A percentile compares a stretch with the other conserved stretches of the same genome.
phyloP scores from a whole-genome alignment of 2,329 filamentous ascomycete species.

The Septoria linicola region DNA sequence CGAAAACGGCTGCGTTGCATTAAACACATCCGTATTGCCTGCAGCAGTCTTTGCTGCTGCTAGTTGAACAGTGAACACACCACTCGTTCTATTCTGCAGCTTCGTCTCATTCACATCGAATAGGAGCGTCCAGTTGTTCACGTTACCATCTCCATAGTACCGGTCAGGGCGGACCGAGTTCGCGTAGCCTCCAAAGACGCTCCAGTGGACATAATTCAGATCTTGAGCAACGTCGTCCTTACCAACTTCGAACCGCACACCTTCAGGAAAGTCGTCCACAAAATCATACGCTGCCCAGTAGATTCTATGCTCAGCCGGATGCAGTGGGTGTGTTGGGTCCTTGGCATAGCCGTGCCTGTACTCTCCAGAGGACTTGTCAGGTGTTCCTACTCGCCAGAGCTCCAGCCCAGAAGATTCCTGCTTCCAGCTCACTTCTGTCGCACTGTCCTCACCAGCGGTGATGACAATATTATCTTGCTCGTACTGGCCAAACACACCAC shows the following conservation, averaged over 20 bases:
- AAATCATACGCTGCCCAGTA: constrained; percentile 64
- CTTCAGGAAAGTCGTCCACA: constrained; percentile 57
- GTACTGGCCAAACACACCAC: constrained; percentile 62
- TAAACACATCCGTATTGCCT: constrained; percentile 61
- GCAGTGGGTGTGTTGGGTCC: constrained; percentile 50
- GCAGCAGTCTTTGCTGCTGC: constrained; percentile 62
- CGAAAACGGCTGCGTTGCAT: constrained; percentile 52
- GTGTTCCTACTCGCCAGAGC: constrained; percentile 62
- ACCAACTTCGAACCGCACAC: constrained; percentile 59
- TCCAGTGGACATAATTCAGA: constrained; percentile 67
- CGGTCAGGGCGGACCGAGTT: constrained; percentile 49
- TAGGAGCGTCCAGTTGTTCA: constrained; percentile 61
- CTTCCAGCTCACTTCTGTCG: constrained; percentile 49
- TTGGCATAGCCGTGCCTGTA: constrained; percentile 57
- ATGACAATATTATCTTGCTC: constrained; percentile 53
- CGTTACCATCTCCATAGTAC: constrained; percentile 47
- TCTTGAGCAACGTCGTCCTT: constrained; percentile 50
- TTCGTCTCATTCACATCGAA: constrained; percentile 51
- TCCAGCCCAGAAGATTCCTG: constrained; percentile 59
- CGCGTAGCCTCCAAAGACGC: constrained; percentile 58
- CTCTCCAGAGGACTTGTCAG: constrained; percentile 62
- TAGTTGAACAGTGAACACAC: constrained; percentile 63
- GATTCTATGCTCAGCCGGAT: constrained; percentile 59
- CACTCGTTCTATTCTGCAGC: constrained; percentile 43
- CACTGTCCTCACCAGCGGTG: constrained; percentile 43